Evolutionary conservation across 2,329 filamentous ascomycete genomes (phyloP).

Genomic region (Dichotomopilus funicola): DNA sequence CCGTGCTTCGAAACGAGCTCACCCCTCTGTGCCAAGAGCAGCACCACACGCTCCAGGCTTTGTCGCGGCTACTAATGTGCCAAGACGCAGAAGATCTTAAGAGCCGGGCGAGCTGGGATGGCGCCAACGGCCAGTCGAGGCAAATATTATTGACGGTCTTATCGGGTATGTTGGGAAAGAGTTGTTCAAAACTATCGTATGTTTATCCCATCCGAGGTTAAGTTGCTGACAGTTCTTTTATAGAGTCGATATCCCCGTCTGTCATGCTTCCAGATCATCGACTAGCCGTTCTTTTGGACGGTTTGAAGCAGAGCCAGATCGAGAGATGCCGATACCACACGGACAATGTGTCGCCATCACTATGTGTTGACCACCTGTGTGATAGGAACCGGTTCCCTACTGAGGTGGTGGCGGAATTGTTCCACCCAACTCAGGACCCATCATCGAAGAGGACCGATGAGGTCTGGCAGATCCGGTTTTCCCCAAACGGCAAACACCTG

Average conservation of each 20-base stretch:
- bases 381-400: slow-evolving; percentile 74
- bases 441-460: slow-evolving; percentile 59
- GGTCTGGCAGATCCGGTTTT: slow-evolving; percentile 89
- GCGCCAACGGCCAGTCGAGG: slow-evolving; percentile 67
- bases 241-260: slow-evolving; percentile 86
- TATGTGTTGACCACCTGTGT: slow-evolving; percentile 85
- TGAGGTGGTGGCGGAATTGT: slow-evolving; percentile 62
- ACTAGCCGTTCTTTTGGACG: slow-evolving; percentile 70
- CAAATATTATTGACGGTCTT: slow-evolving; percentile 70
- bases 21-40: slow-evolving; percentile 74
- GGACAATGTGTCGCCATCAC: slow-evolving; percentile 65
- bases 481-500: slow-evolving; percentile 73
- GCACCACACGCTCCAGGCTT: slow-evolving; percentile 65
- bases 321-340: slow-evolving; percentile 85
- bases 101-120: slow-evolving; percentile 76
- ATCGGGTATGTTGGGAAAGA: slow-evolving; percentile 54
- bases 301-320: slow-evolving; percentile 80
- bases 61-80: slow-evolving; percentile 91
- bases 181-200: slow-evolving; percentile 26
- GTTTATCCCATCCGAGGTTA: not conserved
- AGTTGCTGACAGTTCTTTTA: slow-evolving; percentile 19
- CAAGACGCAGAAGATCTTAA: slow-evolving; percentile 69
- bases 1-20: slow-evolving; percentile 79
- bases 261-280: slow-evolving; percentile 95
- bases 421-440: slow-evolving; percentile 35